Evolutionary conservation across 129 eudicot genomes (phyloP).

Genomic region (Flaveria brownii): DNA sequence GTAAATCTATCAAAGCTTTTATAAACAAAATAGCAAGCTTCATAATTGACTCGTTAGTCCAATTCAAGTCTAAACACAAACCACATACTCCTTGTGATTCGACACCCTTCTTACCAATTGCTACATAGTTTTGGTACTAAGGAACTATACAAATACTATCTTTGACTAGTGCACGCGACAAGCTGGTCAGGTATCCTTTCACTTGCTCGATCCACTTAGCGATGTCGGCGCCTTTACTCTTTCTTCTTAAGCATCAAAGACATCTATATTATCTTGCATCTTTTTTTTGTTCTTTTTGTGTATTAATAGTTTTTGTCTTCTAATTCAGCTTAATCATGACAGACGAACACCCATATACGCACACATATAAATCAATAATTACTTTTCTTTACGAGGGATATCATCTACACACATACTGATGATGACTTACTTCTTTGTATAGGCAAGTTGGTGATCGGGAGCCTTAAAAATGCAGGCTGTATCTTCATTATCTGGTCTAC

Average conservation of each 20-base stretch:
- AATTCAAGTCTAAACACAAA: too few species aligned
- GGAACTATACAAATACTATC: too few species aligned
- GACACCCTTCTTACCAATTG: too few species aligned
- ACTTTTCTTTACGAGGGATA: background rate
- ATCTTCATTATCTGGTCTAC: background rate
- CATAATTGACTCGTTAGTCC: too few species aligned
- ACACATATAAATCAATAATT: slow-evolving; percentile 1
- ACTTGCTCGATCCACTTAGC: slow-evolving; percentile 6
- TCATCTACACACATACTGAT: background rate
- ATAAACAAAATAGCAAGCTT: too few species aligned
- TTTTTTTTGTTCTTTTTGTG: background rate
- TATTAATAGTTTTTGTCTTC: background rate
- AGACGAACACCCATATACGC: background rate
- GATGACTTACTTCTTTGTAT: slow-evolving; percentile 25
- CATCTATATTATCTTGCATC: background rate
- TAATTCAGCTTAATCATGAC: background rate
- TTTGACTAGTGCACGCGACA: too few species aligned
- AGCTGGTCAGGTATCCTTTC: background rate
- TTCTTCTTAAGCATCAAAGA: background rate
- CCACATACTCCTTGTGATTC: too few species aligned
- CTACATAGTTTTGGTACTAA: too few species aligned
- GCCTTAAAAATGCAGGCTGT: background rate
- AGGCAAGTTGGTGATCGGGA: background rate
- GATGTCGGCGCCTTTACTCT: background rate
- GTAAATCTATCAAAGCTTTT: too few species aligned